Conservation (phyloP, 139 green algal genomes). For the Gonium pectorale region DNA sequence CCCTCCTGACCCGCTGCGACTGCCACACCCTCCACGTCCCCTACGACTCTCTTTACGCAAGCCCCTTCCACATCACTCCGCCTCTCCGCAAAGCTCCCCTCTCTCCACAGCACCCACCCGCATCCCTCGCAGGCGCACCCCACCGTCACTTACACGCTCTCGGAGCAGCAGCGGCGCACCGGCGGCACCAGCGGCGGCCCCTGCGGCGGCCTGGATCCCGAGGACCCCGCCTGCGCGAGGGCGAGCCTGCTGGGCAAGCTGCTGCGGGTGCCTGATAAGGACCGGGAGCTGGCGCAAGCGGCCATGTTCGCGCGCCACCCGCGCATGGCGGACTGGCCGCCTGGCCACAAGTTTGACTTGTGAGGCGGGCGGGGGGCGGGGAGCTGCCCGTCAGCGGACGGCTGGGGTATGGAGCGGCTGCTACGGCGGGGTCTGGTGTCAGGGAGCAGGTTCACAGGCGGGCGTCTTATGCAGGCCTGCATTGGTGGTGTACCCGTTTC, state of each 20-base stretch:
- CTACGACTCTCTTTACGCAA: no score
- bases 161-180: neutral
- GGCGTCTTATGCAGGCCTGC: no score
- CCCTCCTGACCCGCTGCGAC: no score
- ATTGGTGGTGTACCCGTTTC: no score
- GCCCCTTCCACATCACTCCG: no score
- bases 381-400: neutral
- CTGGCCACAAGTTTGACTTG: slow-evolving; percentile 61
- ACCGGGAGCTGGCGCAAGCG: slow-evolving; percentile 31
- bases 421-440: no score
- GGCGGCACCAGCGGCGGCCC: neutral
- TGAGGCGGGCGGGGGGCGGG: slow-evolving; percentile 39
- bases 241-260: slow-evolving; percentile 52
- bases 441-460: no score
- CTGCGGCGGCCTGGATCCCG: slow-evolving; percentile 33
- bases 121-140: neutral
- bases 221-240: slow-evolving; percentile 62
- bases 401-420: neutral
- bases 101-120: neutral
- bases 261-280: slow-evolving; percentile 21
- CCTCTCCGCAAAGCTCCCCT: neutral
- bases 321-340: slow-evolving; percentile 60
- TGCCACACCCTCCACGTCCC: no score
- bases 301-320: slow-evolving; percentile 68
- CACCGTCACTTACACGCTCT: neutral